Conservation (phyloP, 768 basidiomycete genomes). For the Pleurotus tuoliensis region DNA sequence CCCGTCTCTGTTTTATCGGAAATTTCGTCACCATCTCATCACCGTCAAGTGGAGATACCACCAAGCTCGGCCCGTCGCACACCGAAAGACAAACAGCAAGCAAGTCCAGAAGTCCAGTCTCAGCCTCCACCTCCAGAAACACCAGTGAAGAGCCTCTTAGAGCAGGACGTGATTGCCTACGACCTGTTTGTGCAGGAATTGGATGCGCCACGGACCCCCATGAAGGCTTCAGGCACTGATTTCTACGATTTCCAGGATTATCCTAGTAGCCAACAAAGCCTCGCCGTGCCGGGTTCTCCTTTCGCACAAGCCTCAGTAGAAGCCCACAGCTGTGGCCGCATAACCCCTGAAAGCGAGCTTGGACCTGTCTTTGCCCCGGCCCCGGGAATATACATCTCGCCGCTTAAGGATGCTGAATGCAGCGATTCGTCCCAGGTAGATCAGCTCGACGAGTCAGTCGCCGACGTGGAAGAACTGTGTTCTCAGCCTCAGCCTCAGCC, state of each 20-base stretch:
- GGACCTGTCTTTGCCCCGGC: conserved; percentile 28
- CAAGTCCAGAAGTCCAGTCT: too few species aligned
- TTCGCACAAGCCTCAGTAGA: background rate
- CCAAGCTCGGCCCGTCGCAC: too few species aligned
- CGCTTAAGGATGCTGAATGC: conserved; percentile 17
- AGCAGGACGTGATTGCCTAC: background rate
- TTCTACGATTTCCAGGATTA: too few species aligned
- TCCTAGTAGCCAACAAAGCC: background rate
- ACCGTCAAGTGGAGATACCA: too few species aligned
- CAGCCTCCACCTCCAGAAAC: background rate
- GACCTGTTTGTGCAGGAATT: background rate
- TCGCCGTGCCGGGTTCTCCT: background rate
- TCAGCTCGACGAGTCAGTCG: background rate
- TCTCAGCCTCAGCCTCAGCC: too few species aligned
- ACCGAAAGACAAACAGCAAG: too few species aligned
- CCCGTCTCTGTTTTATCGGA: background rate
- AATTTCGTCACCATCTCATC: too few species aligned
- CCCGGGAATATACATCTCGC: conserved; percentile 34
- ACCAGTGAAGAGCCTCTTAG: background rate
- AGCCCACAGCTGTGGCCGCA: background rate
- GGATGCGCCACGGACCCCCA: background rate
- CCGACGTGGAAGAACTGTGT: background rate
- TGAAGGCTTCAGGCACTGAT: background rate
- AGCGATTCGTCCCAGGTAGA: background rate
- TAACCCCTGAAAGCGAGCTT: background rate